Conservation (phyloP, 768 basidiomycete genomes). For the Exidia glandulosa region DNA sequence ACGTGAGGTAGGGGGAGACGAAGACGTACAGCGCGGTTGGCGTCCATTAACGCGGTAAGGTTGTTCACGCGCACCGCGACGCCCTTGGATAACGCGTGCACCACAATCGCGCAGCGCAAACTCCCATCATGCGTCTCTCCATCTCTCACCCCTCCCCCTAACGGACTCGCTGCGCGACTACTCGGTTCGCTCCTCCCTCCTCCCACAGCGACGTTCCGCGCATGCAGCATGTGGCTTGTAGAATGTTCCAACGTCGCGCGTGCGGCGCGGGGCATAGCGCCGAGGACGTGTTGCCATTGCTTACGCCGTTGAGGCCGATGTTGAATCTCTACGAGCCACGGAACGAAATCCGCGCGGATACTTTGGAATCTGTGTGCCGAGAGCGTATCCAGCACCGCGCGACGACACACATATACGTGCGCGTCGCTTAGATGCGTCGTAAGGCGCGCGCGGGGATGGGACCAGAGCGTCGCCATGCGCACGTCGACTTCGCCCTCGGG, state of each 20-base stretch:
- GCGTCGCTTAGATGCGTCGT: conserved; percentile 68
- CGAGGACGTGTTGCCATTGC: not conserved
- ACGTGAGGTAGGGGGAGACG: no score
- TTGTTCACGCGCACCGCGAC: not conserved
- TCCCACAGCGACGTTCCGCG: not conserved
- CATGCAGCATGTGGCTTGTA: conserved; percentile 1
- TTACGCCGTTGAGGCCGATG: conserved; percentile 34
- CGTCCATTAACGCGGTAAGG: not conserved
- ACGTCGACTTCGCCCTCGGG: conserved; percentile 64
- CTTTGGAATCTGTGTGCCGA: conserved; percentile 57
- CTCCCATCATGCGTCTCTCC: not conserved
- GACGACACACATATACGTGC: conserved; percentile 82
- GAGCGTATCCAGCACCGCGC: conserved; percentile 59
- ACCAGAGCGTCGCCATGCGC: conserved; percentile 61
- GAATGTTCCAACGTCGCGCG: conserved; percentile 5
- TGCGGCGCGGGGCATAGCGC: not conserved
- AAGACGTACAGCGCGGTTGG: not conserved
- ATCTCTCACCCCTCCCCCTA: not conserved
- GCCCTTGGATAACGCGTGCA: not conserved
- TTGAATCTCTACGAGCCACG: conserved; percentile 83
- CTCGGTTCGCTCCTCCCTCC: not conserved
- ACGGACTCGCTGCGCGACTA: not conserved
- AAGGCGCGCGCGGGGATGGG: conserved; percentile 62
- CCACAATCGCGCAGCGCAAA: not conserved
- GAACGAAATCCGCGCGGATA: conserved; percentile 80